Base-by-base conservation (phyloP, 129 eudicot genomes). In the Apium graveolens region DNA sequence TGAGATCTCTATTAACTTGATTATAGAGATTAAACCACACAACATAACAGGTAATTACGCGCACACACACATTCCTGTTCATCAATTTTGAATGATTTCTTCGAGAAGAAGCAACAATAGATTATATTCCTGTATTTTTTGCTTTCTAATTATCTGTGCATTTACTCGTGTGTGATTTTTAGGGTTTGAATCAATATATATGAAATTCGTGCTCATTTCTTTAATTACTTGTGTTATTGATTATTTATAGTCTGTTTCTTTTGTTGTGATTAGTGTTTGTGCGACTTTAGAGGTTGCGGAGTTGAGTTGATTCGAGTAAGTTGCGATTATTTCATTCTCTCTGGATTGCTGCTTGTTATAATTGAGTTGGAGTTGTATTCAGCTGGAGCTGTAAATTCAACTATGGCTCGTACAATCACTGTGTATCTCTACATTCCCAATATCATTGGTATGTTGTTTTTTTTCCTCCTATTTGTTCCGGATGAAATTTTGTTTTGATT, bases 371-470 rank as follows among this genome's bases (percentile, higher is more conserved):
- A 60, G 18, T 62, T 65, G 38, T 65, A 4, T 65, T 7, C 1
- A 31, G 37, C 37, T 65, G 2, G 21, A 29, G 39, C 71, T 27
- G 20, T 16, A 14, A 29, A 31, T 65, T 32, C 2, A 14, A 31
- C 95, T 18, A 87, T 86, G 78, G 89, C 92, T 44, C 86, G 84
- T 37, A 89, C 91, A 46, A 62, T 86, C 42, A 79, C 85, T 14
- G 95, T 93, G 69, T 93, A 93, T 85, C 91, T 93, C 65, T 93
- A 91, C 85, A 86, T 93, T 31, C 98, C 98, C 35, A 93, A 93
- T 78, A 89, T 93, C 80, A 93, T 93, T 65, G 98, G 97, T 93
- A 60, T 78, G 92, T 87, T 77, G 29, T 51, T 73, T 62, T 32
- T 38, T 79, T 21, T 13, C 24, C 55, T 43, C 17, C 21, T 55